phyloP scores from a whole-genome alignment of 257 asterid genomes.

The Solanum pennellii region DNA sequence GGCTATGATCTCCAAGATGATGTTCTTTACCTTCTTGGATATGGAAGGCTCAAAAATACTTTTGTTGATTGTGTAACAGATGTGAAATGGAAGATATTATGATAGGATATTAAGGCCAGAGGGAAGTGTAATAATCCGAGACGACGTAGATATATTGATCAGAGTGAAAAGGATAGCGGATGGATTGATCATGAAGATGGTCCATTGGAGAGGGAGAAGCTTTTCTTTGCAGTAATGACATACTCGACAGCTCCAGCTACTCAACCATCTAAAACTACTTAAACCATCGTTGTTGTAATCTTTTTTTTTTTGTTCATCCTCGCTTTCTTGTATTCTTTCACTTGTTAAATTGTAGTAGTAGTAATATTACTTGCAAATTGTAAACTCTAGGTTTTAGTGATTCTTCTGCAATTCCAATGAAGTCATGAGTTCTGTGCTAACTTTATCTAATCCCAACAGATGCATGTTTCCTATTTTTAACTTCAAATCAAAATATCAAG shows the following conservation, averaged over 20 bases:
- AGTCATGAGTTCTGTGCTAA: background rate
- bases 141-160: slow-evolving; percentile 52
- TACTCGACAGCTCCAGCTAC: slow-evolving; percentile 67
- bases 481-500: background rate
- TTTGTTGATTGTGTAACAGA: slow-evolving; percentile 12
- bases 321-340: background rate
- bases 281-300: background rate
- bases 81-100: slow-evolving; percentile 67
- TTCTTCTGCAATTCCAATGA: background rate
- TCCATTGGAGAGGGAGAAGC: slow-evolving; percentile 65
- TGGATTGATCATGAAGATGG: slow-evolving; percentile 79
- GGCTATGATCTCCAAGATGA: slow-evolving; percentile 18
- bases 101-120: slow-evolving; percentile 76
- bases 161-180: slow-evolving; percentile 63
- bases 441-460: background rate
- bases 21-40: background rate
- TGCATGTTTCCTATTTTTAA: background rate
- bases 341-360: background rate
- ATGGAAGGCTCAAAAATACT: background rate
- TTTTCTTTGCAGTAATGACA: slow-evolving; percentile 57
- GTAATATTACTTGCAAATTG: background rate
- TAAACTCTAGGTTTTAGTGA: background rate
- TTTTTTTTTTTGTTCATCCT: background rate
- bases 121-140: slow-evolving; percentile 71
- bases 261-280: background rate